phyloP scores from a whole-genome alignment of 2,329 filamentous ascomycete genomes.

The Xylaria sp. region DNA sequence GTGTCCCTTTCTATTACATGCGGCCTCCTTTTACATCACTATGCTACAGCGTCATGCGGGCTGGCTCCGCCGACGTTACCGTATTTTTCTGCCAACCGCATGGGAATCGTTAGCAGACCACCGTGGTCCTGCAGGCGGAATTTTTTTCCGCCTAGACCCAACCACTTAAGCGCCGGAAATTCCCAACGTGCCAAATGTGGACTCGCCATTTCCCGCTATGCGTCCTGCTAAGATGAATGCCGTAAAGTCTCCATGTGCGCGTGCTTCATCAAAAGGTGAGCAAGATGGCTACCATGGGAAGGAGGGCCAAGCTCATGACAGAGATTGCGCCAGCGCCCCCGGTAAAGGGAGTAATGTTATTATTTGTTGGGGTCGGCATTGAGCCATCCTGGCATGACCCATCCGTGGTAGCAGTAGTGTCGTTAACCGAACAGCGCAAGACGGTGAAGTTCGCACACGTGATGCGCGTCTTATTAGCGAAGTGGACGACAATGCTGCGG shows the following conservation, averaged over 20 bases:
- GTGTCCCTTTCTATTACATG: slow-evolving; percentile 23
- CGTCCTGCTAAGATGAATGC: background rate
- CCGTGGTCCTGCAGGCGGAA: slow-evolving; percentile 7
- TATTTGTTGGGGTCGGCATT: slow-evolving; percentile 10
- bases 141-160: slow-evolving; percentile 6
- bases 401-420: slow-evolving; percentile 34
- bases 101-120: slow-evolving; percentile 11
- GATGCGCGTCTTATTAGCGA: slow-evolving; percentile 70
- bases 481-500: slow-evolving; percentile 72
- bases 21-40: background rate
- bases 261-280: slow-evolving; percentile 37
- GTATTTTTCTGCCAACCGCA: slow-evolving; percentile 22
- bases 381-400: background rate
- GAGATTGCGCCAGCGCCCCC: slow-evolving; percentile 26
- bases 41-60: slow-evolving; percentile 3
- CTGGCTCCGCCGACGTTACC: slow-evolving; percentile 16
- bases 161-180: slow-evolving; percentile 15
- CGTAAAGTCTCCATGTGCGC: background rate
- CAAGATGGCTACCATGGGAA: slow-evolving; percentile 39
- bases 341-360: background rate
- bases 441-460: slow-evolving; percentile 70
- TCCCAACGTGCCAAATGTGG: slow-evolving; percentile 10
- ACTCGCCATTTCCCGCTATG: slow-evolving; percentile 10
- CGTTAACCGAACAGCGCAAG: slow-evolving; percentile 37
- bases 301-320: slow-evolving; percentile 39